Percentiles rank a stretch among this genome's conserved stretches.
Conservation (phyloP, 257 asterid species). For the Mentha longifolia region DNA sequence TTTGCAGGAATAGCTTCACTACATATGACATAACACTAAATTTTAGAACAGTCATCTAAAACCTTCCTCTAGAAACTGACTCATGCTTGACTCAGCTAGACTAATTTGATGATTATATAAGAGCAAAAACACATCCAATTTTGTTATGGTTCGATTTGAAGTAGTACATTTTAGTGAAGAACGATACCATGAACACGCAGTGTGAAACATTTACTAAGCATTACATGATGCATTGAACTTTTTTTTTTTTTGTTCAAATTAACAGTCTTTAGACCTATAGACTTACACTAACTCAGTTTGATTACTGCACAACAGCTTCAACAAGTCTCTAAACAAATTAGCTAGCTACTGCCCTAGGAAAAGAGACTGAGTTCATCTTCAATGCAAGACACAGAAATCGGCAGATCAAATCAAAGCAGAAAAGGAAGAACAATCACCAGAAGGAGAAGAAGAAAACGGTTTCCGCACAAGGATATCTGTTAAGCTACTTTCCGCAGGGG, state of each 20-base stretch:
- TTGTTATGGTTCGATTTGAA: not conserved
- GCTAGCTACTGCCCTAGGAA: not conserved
- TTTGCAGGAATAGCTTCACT: not conserved
- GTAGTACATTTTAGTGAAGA: not conserved
- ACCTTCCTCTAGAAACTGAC: not conserved
- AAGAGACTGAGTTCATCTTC: not conserved
- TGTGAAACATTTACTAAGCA: too few relatives aligned
- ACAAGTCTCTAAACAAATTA: not conserved
- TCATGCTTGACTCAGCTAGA: not conserved
- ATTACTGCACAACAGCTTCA: not conserved
- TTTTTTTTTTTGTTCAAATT: not conserved
- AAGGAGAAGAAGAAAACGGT: slow-evolving; percentile 61
- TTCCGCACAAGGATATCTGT: slow-evolving; percentile 83
- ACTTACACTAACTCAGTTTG: not conserved
- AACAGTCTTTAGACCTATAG: not conserved
- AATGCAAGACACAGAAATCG: not conserved
- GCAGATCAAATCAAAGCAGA: slow-evolving; percentile 20
- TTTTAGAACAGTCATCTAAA: not conserved
- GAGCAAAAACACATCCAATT: not conserved
- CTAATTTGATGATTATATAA: not conserved
- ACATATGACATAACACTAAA: not conserved
- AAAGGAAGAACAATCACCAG: slow-evolving; percentile 48
- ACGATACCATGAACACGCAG: not conserved
- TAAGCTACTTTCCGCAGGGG: slow-evolving; percentile 79
- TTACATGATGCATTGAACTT: not conserved